Conservation (phyloP, 2,329 filamentous ascomycete species). For the Colletotrichum zoysiae region DNA sequence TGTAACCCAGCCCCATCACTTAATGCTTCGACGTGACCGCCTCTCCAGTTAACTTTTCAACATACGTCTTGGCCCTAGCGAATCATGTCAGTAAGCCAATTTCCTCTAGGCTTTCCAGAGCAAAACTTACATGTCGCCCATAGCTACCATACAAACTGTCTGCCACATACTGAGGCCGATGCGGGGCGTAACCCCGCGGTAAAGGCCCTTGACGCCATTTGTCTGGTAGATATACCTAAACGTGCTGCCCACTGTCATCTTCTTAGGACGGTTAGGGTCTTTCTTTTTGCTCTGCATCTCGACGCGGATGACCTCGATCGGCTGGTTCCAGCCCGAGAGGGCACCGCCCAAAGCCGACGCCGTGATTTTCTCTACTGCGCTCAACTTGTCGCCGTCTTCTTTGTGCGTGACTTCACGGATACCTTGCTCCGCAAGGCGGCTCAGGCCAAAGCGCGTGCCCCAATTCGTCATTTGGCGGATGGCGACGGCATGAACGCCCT, state of each 20-base stretch:
- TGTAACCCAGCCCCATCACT: constrained; percentile 48
- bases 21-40: constrained; percentile 76
- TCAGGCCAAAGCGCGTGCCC: constrained; percentile 95
- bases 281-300: constrained; percentile 99
- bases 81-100: constrained; percentile 44
- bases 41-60: constrained; percentile 75
- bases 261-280: constrained; percentile 98
- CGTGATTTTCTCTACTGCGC: constrained; percentile 85
- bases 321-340: constrained; percentile 98
- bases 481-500: constrained; percentile 97
- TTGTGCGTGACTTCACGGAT: constrained; percentile 86
- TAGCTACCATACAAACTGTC: constrained; percentile 99
- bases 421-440: constrained; percentile 88
- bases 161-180: constrained; percentile 98
- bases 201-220: constrained; percentile 92
- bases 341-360: constrained; percentile 91
- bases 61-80: constrained; percentile 59
- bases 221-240: constrained; percentile 88
- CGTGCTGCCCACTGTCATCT: constrained; percentile 94
- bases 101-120: constrained; percentile 2
- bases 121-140: constrained; percentile 90
- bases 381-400: constrained; percentile 81
- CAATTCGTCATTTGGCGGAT: constrained; percentile 99
- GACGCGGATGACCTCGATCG: constrained; percentile 98
- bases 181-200: constrained; percentile 93